Percentiles rank a stretch among this genome's conserved stretches.
Evolutionary conservation across 2,329 filamentous ascomycete species (phyloP).

Genomic region (Sphaceloma murrayae): DNA sequence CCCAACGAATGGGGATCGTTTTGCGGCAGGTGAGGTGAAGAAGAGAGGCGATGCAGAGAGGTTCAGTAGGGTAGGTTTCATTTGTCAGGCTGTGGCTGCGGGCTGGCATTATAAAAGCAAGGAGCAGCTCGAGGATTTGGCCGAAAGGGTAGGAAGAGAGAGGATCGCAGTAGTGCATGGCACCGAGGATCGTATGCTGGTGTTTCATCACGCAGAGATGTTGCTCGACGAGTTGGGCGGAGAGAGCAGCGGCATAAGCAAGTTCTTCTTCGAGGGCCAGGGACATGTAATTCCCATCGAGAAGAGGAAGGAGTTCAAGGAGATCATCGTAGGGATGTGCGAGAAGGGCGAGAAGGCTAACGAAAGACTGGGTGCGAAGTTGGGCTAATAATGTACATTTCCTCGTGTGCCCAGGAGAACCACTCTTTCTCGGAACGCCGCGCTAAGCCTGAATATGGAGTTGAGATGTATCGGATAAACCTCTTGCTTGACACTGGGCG

Average conservation of each 20-base stretch:
- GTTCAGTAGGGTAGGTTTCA: constrained; percentile 59
- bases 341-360: constrained; percentile 44
- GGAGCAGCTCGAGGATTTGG: constrained; percentile 56
- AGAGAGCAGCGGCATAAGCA: constrained; percentile 41
- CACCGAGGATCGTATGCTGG: constrained; percentile 67
- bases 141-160: constrained; percentile 58
- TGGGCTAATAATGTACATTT: too few relatives aligned
- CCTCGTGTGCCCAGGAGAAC: too few relatives aligned
- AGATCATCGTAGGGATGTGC: constrained; percentile 50
- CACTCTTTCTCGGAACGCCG: too few relatives aligned
- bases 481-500: too few relatives aligned
- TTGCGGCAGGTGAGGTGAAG: constrained; percentile 65
- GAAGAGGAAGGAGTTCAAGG: constrained; percentile 58
- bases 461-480: constrained; percentile 16
- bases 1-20: constrained; percentile 69
- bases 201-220: constrained; percentile 57
- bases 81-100: constrained; percentile 68
- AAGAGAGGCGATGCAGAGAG: constrained; percentile 54
- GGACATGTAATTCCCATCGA: constrained; percentile 71
- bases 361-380: constrained; percentile 13
- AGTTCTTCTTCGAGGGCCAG: constrained; percentile 56
- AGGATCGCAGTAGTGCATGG: constrained; percentile 73
- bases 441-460: constrained; percentile 17
- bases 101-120: constrained; percentile 69
- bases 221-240: constrained; percentile 59